phyloP scores from a whole-genome alignment of 2,329 filamentous ascomycete species.

The Orbilia oligospora region DNA sequence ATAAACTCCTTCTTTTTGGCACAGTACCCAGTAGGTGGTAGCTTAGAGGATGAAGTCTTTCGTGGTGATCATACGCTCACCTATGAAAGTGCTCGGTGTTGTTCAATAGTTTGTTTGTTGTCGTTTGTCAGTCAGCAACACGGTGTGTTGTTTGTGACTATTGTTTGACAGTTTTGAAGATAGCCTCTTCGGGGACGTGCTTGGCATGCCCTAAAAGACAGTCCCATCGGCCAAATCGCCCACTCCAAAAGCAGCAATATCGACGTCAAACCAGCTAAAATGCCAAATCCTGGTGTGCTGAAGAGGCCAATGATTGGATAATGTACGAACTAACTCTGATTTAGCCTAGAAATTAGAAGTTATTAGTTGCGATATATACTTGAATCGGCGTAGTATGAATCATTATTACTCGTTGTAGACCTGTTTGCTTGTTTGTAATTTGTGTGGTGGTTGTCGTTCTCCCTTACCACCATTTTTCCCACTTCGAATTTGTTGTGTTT shows the following conservation, averaged over 20 bases:
- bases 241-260: conserved; percentile 13
- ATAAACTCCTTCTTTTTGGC: too few relatives aligned
- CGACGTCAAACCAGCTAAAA: conserved; percentile 23
- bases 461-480: conserved; percentile 20
- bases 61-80: too few relatives aligned
- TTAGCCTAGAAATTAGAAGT: conserved; percentile 4
- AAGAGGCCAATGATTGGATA: conserved; percentile 26
- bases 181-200: background rate
- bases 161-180: conserved; percentile 28
- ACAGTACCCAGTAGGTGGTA: too few relatives aligned
- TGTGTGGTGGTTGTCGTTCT: conserved; percentile 35
- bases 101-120: background rate
- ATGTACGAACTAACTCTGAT: background rate
- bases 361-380: conserved; percentile 20
- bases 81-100: too few relatives aligned
- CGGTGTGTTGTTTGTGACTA: conserved; percentile 10
- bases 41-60: too few relatives aligned
- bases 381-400: conserved; percentile 29
- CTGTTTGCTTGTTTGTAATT: conserved; percentile 22
- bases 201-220: conserved; percentile 61
- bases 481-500: conserved; percentile 18
- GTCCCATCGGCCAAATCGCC: conserved; percentile 37
- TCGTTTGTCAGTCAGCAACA: conserved; percentile 3
- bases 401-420: conserved; percentile 30
- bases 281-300: conserved; percentile 27